A percentile compares a stretch with the other conserved stretches of the same genome.
Conservation (phyloP, 306 rosid species). For the Ziziphus jujuba region DNA sequence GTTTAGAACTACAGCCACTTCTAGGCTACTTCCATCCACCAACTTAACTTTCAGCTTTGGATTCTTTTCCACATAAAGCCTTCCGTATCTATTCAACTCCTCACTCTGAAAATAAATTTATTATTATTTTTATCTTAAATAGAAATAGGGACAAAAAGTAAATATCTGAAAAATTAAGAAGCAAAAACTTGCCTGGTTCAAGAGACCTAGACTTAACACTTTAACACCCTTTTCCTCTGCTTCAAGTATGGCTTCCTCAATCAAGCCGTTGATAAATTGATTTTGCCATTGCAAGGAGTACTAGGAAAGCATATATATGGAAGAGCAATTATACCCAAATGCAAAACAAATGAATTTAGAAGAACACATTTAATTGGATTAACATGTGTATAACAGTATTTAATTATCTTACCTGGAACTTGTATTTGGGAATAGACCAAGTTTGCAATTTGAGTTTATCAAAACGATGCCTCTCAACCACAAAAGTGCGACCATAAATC, state of each 20-base stretch:
- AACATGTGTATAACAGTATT: no score
- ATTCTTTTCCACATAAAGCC: slow-evolving; percentile 38
- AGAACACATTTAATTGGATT: neutral
- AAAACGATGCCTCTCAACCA: slow-evolving; percentile 30
- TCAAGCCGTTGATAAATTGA: slow-evolving; percentile 29
- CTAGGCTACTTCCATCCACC: slow-evolving; percentile 77
- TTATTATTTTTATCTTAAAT: neutral
- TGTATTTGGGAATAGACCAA: slow-evolving; percentile 42
- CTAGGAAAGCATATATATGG: slow-evolving; percentile 4
- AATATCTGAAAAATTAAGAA: neutral
- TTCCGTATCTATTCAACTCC: slow-evolving; percentile 60
- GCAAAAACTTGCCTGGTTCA: slow-evolving; percentile 32
- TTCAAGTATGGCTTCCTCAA: slow-evolving; percentile 36
- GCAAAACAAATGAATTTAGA: neutral
- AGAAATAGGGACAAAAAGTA: neutral
- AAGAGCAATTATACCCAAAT: neutral
- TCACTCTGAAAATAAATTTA: slow-evolving; percentile 37
- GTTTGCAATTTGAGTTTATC: slow-evolving; percentile 30
- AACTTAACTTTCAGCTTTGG: slow-evolving; percentile 59
- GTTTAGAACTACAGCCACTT: slow-evolving; percentile 54
- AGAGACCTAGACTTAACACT: slow-evolving; percentile 42
- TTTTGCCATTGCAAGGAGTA: slow-evolving; percentile 29
- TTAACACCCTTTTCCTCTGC: slow-evolving; percentile 44
- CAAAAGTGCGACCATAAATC: slow-evolving; percentile 27
- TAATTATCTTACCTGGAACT: slow-evolving; percentile 10